Evolutionary conservation across 805 yeast genomes (phyloP).

Genomic region (Candida coleopterorum): DNA sequence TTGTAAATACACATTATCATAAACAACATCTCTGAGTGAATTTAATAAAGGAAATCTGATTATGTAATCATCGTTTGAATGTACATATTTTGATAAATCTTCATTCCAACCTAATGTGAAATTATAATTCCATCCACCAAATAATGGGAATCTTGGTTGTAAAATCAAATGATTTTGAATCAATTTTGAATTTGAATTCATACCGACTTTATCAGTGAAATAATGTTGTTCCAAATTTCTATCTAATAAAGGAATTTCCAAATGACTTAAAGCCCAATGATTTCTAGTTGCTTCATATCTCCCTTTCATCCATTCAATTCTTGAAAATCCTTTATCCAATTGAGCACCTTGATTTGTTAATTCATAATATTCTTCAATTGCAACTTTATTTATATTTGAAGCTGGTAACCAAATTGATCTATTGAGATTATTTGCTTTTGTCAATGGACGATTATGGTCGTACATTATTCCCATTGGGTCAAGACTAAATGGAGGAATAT

Average conservation of each 20-base stretch:
- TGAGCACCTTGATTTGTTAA: conserved; percentile 70
- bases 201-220: conserved; percentile 87
- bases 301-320: conserved; percentile 70
- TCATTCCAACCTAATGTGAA: conserved; percentile 94
- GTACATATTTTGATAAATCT: conserved; percentile 50
- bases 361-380: conserved; percentile 81
- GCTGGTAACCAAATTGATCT: conserved; percentile 90
- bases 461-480: conserved; percentile 54
- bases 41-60: conserved; percentile 67
- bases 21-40: conserved; percentile 67
- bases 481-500: conserved; percentile 42
- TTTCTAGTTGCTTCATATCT: conserved; percentile 43
- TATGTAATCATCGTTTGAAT: conserved; percentile 46
- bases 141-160: conserved; percentile 87
- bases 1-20: conserved; percentile 54
- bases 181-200: conserved; percentile 71
- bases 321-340: conserved; percentile 66
- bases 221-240: conserved; percentile 52
- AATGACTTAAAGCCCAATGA: conserved; percentile 55
- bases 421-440: conserved; percentile 53
- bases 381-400: conserved; percentile 62
- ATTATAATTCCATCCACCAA: conserved; percentile 95
- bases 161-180: conserved; percentile 47
- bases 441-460: conserved; percentile 61
- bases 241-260: conserved; percentile 53